Conservation (phyloP, 1,284 basidiomycete genomes). For the Fistulinella staudtii region DNA sequence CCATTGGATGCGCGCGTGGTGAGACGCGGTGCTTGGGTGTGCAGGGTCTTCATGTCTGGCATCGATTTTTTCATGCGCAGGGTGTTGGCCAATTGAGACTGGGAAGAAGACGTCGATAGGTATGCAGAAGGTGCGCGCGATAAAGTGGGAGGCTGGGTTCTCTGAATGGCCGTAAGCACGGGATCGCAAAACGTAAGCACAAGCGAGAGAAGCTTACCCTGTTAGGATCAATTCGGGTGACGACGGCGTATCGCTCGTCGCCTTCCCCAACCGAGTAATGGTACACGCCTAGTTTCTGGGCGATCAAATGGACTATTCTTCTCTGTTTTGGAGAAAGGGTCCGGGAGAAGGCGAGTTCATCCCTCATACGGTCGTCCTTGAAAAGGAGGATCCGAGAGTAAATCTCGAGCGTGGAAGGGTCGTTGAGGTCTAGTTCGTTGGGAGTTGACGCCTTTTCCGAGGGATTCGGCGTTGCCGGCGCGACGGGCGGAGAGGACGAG, state of each 20-base stretch:
- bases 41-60: constrained; percentile 87
- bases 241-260: constrained; percentile 90
- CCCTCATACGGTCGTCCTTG: constrained; percentile 97
- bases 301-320: constrained; percentile 91
- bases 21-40: constrained; percentile 76
- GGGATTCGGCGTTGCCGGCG: constrained; percentile 54
- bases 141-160: constrained; percentile 53
- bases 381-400: constrained; percentile 96
- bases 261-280: constrained; percentile 93
- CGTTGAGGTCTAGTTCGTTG: constrained; percentile 90
- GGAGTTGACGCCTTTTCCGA: constrained; percentile 52
- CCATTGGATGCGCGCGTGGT: constrained; percentile 83
- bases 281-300: constrained; percentile 92
- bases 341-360: constrained; percentile 93
- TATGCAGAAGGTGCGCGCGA: constrained; percentile 73
- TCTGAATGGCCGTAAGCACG: constrained; percentile 28
- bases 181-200: constrained; percentile 11
- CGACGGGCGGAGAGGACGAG: constrained; percentile 45
- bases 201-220: constrained; percentile 47
- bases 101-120: constrained; percentile 51
- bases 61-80: constrained; percentile 93
- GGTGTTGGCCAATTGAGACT: constrained; percentile 45
- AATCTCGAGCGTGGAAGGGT: constrained; percentile 92
- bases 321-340: constrained; percentile 83
- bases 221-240: constrained; percentile 80